These are phyloP conservation scores for Cercospora nicotianae DNA, from an alignment of 2,329 filamentous ascomycete species.

Conservation along the genomic window DNA sequence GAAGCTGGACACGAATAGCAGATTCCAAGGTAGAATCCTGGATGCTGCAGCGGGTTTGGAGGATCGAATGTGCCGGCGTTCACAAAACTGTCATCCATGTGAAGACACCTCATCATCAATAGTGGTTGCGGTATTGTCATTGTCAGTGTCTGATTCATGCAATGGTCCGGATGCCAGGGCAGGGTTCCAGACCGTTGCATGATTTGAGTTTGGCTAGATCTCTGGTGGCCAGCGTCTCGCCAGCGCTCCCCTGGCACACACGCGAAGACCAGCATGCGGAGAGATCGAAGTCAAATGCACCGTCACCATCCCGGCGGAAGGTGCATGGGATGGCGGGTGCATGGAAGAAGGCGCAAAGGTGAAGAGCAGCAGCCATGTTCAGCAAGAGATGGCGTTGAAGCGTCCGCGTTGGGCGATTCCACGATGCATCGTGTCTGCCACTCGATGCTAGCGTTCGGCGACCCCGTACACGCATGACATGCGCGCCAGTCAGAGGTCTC, in stretches of 20 bases:
- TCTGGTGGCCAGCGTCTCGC: constrained; percentile 10
- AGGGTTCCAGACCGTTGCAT: constrained; percentile 5
- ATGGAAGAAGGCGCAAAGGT: constrained; percentile 14
- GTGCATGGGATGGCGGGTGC: background rate
- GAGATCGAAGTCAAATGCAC: constrained; percentile 13
- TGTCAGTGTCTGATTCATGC: background rate
- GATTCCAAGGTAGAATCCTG: constrained; percentile 13
- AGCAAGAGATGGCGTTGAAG: constrained; percentile 4
- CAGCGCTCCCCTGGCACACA: constrained; percentile 7
- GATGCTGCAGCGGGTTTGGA: background rate
- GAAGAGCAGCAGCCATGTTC: constrained; percentile 8
- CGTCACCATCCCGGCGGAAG: constrained; percentile 12
- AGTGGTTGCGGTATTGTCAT: background rate
- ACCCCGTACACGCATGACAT: constrained; percentile 15
- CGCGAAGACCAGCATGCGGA: constrained; percentile 18
- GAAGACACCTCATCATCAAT: background rate
- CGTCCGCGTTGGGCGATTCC: background rate
- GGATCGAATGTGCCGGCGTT: background rate
- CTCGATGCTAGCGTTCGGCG: constrained; percentile 21
- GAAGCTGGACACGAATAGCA: background rate
- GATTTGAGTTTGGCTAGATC: constrained; percentile 20
- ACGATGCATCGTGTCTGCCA: constrained; percentile 2
- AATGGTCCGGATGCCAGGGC: constrained; percentile 1
- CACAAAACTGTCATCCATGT: background rate
- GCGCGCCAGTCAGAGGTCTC: background rate